These are phyloP conservation scores for Pleomassaria siparia DNA, from an alignment of 2,329 filamentous ascomycete genomes.

Conservation along the genomic window DNA sequence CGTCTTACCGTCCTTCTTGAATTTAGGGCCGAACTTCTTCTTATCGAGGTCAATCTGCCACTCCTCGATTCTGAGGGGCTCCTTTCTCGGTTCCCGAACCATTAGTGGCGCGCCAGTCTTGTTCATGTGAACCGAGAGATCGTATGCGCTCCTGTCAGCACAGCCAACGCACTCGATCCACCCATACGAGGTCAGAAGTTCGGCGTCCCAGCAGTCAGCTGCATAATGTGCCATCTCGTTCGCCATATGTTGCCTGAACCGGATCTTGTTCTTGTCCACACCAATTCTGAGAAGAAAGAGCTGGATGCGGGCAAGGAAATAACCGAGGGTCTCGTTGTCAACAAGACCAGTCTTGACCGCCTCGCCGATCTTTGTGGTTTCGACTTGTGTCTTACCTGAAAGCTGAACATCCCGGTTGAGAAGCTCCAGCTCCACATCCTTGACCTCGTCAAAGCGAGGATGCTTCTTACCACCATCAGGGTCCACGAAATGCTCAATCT, in stretches of 20 bases:
- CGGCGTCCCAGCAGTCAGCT: constrained; percentile 96
- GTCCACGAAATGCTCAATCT: constrained; percentile 98
- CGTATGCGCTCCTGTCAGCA: constrained; percentile 92
- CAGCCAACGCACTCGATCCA: constrained; percentile 99
- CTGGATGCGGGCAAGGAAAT: constrained; percentile 93
- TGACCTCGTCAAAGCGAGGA: constrained; percentile 79
- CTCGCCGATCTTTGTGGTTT: constrained; percentile 76
- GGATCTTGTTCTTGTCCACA: constrained; percentile 81
- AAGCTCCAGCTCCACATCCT: constrained; percentile 78
- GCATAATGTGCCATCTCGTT: constrained; percentile 94
- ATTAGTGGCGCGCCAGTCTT: constrained; percentile 85
- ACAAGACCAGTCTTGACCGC: constrained; percentile 81
- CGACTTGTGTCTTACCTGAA: constrained; percentile 75
- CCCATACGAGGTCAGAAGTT: constrained; percentile 86
- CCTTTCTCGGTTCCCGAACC: constrained; percentile 77
- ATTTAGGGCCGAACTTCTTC: constrained; percentile 93
- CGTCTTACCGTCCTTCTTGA: constrained; percentile 85
- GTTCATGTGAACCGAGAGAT: constrained; percentile 88
- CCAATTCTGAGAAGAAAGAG: constrained; percentile 88
- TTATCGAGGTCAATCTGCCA: constrained; percentile 87
- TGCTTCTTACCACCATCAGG: constrained; percentile 95
- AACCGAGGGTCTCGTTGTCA: constrained; percentile 96
- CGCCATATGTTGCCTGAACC: constrained; percentile 96
- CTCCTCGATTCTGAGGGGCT: constrained; percentile 79
- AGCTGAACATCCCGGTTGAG: constrained; percentile 85